These are phyloP conservation scores for Cystobasidium tubakii DNA, from an alignment of 768 basidiomycete species.

Conservation along the genomic window DNA sequence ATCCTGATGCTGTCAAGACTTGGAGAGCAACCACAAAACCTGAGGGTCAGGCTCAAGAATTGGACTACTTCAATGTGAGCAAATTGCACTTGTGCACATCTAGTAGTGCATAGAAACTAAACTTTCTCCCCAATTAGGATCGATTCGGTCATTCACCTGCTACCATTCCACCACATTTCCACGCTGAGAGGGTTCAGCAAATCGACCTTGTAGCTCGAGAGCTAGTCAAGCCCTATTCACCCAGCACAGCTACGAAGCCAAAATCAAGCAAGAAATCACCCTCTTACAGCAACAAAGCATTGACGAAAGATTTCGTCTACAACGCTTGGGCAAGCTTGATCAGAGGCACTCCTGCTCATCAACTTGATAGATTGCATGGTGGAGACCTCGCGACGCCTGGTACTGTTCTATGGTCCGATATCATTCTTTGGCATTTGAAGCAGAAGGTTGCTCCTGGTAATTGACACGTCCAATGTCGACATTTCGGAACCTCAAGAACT, in stretches of 20 bases:
- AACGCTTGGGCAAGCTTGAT: constrained; percentile 42
- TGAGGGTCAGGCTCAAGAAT: constrained; percentile 42
- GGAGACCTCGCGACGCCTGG: constrained; percentile 40
- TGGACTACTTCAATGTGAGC: constrained; percentile 45
- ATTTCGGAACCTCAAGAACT: too few species aligned
- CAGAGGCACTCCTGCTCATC: constrained; percentile 43
- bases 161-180: constrained; percentile 38
- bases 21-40: constrained; percentile 43
- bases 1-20: constrained; percentile 41
- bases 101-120: too few species aligned
- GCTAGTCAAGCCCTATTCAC: constrained; percentile 38
- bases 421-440: constrained; percentile 44
- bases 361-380: constrained; percentile 44
- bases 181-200: constrained; percentile 42
- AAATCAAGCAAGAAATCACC: background rate
- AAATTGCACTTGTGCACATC: too few species aligned
- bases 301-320: constrained; percentile 39
- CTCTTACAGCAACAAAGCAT: background rate
- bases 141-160: constrained; percentile 16
- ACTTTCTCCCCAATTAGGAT: too few species aligned
- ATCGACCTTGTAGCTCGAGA: constrained; percentile 41
- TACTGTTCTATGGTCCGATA: constrained; percentile 41
- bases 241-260: constrained; percentile 10
- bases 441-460: background rate
- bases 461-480: background rate